These are phyloP conservation scores for Asclepias syriaca DNA, from an alignment of 257 asterid species.

Conservation along the genomic window DNA sequence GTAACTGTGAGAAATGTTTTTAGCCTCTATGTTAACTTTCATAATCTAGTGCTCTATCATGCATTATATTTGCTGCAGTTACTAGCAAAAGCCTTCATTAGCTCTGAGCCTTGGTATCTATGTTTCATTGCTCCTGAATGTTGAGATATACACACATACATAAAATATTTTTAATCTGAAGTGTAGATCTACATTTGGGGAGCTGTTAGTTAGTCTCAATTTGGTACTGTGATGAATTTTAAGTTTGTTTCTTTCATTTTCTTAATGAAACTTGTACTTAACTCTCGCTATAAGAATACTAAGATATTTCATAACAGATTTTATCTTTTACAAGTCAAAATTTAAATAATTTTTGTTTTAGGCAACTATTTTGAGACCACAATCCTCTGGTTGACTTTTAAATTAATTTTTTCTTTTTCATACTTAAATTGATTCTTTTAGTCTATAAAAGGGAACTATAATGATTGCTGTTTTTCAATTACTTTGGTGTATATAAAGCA, in stretches of 20 bases:
- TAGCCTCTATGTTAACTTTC: constrained; percentile 4
- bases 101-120: not conserved
- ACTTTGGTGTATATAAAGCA: not conserved
- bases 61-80: not conserved
- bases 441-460: not conserved
- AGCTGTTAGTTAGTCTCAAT: not conserved
- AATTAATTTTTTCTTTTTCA: not conserved
- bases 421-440: not conserved
- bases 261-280: not conserved
- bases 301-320: not conserved
- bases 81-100: not conserved
- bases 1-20: constrained; percentile 56
- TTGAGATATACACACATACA: too few relatives aligned
- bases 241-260: not conserved
- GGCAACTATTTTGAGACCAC: not conserved
- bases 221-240: not conserved
- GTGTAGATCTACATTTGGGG: not conserved
- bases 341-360: too few relatives aligned
- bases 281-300: not conserved
- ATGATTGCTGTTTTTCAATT: not conserved
- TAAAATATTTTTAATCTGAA: not conserved
- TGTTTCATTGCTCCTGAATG: not conserved
- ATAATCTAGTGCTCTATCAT: constrained; percentile 6
- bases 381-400: not conserved
- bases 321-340: not conserved